Evolutionary conservation across 2,329 filamentous ascomycete genomes (phyloP).

Genomic region (Magnaporthiopsis incrustans): DNA sequence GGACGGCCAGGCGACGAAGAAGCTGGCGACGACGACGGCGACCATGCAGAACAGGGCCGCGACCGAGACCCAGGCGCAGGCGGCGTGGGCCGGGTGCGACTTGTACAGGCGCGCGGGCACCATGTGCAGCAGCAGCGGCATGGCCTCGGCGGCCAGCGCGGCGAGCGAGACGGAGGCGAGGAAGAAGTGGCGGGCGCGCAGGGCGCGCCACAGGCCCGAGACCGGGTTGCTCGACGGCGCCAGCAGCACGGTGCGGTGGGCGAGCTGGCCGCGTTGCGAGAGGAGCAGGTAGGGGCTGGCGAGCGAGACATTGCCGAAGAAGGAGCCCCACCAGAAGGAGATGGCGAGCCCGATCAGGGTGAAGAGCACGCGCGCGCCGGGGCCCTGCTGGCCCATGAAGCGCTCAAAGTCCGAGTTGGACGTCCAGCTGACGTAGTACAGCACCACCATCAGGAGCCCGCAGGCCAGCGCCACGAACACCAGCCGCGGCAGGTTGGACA

Average conservation of each 20-base stretch:
- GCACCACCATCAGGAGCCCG: slow-evolving; percentile 23
- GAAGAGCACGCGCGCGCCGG: slow-evolving; percentile 32
- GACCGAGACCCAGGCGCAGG: slow-evolving; percentile 25
- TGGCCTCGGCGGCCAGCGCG: slow-evolving; percentile 27
- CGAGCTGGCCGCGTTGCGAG: slow-evolving; percentile 17
- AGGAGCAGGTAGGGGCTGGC: slow-evolving; percentile 29
- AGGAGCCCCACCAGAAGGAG: slow-evolving; percentile 28
- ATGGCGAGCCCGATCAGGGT: slow-evolving; percentile 29
- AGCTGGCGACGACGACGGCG: slow-evolving; percentile 23
- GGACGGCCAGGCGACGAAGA: slow-evolving; percentile 25
- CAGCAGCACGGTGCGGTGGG: slow-evolving; percentile 25
- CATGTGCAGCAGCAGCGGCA: slow-evolving; percentile 29
- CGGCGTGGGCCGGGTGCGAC: slow-evolving; percentile 21
- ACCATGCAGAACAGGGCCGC: slow-evolving; percentile 28
- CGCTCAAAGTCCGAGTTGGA: slow-evolving; percentile 28
- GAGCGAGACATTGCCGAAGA: slow-evolving; percentile 27
- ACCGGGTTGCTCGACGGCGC: slow-evolving; percentile 23
- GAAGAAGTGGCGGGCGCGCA: slow-evolving; percentile 23
- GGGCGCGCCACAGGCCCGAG: slow-evolving; percentile 24
- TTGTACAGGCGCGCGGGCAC: slow-evolving; percentile 28
- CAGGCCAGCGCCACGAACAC: background rate
- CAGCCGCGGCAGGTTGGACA: slow-evolving; percentile 8
- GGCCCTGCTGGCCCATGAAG: slow-evolving; percentile 31
- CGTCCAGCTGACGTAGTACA: slow-evolving; percentile 28
- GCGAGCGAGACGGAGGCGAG: slow-evolving; percentile 24